Evolutionary conservation across 2,329 filamentous ascomycete species (phyloP).

Genomic region (Colletotrichum spaethianum): DNA sequence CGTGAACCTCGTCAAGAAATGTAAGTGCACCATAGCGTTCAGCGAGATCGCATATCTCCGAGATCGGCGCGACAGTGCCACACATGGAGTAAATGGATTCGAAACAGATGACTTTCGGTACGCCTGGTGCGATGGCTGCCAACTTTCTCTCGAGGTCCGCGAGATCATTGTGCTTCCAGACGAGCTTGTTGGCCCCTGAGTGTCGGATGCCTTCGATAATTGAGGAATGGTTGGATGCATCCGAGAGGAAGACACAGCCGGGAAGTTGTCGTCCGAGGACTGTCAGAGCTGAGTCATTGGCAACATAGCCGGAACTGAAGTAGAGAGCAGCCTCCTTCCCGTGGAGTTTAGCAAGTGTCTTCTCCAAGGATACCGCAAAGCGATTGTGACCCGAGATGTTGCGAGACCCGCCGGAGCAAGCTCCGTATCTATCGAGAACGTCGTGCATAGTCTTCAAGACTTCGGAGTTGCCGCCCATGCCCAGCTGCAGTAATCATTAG

Average conservation of each 20-base stretch:
- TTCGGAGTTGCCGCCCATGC: background rate
- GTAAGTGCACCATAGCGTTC: slow-evolving; percentile 84
- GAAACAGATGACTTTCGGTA: slow-evolving; percentile 85
- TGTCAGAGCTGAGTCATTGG: too few species aligned
- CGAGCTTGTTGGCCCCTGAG: too few species aligned
- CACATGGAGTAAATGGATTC: slow-evolving; percentile 87
- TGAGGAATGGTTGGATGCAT: too few species aligned
- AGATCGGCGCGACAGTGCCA: slow-evolving; percentile 80
- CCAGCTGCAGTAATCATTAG: background rate
- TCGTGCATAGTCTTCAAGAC: background rate
- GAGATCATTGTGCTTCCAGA: too few species aligned
- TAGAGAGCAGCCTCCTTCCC: too few species aligned
- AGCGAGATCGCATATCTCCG: slow-evolving; percentile 80
- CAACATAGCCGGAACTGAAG: too few species aligned
- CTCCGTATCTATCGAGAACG: background rate
- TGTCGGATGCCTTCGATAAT: too few species aligned
- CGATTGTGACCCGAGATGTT: background rate
- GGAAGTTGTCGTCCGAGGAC: too few species aligned
- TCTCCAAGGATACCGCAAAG: background rate
- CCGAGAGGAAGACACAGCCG: too few species aligned
- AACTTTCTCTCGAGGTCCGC: slow-evolving; percentile 78
- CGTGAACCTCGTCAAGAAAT: slow-evolving; percentile 84
- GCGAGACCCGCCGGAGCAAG: background rate
- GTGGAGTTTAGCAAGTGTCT: background rate
- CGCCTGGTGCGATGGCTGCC: slow-evolving; percentile 73